Base-by-base conservation (phyloP, 2,329 filamentous ascomycete genomes). In the Xylariales sp. region DNA sequence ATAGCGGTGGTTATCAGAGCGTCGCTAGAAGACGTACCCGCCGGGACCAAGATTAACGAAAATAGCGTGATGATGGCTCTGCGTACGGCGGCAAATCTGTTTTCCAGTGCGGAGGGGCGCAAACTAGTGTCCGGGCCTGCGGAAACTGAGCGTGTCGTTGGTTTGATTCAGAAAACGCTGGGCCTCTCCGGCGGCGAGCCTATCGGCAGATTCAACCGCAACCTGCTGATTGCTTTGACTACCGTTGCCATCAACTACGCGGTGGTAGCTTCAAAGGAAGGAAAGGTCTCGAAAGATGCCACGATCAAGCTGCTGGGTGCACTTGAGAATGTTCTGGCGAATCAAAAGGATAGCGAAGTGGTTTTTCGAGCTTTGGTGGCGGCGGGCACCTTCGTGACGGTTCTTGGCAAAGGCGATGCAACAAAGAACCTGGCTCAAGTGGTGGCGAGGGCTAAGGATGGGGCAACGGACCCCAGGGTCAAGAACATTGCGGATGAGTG, bases 21-120 rank as follows among this genome's bases (percentile, higher is more conserved):
- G 29, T 49, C 64, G 25, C 42, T 70, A 45, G 46, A 60, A 46
- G 43, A 63, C 57, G 29, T 77, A 1, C 70, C 81, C 2, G 78
- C 83, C 37, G 72, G 79, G 7, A 59, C 63, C 5, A 65, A 74
- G 1, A 70, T 84, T 0, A 81, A 80, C 25, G 74, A 83, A 37
- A 96, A 96, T 61, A 88, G 88, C 48, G 77, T 80, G 10, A 95
- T 97, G 83, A 85, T 98, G 70, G 82, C 84, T 0, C 71, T 88
- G 11, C 85, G 93, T 4, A 78, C 83, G 12, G 72, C 97, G 33
- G 83, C 81, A 20, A 98, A 98, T 51, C 68, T 96, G 6, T 95
- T 96, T 55, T 75, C 78, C 43, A 87, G 86, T 0, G 66, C 78
- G 0, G 72, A 83, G 40, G 93, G 93, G 13, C 78, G 86, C 16